A percentile compares a stretch with the other conserved stretches of the same genome.
Conservation (phyloP, 2,329 filamentous ascomycete genomes). For the Akanthomyces dipterigenus region DNA sequence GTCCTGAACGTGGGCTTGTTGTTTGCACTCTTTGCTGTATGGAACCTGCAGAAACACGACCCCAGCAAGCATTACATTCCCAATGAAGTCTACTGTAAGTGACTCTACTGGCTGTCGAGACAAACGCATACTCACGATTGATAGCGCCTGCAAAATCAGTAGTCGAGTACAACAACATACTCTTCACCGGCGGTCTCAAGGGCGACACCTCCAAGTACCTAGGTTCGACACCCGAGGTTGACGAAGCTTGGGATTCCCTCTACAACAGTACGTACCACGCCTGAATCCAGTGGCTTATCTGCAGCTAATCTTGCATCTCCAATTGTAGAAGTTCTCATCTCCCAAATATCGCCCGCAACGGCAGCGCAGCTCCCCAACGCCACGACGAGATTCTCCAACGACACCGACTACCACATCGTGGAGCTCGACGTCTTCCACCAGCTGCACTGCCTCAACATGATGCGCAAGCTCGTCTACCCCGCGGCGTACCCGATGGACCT, state of each 20-base stretch:
- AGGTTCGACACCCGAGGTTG: constrained; percentile 47
- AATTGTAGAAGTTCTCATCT: constrained; percentile 41
- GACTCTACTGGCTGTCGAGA: background rate
- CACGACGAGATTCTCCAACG: constrained; percentile 44
- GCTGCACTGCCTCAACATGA: constrained; percentile 42
- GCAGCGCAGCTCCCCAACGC: constrained; percentile 46
- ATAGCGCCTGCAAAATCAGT: constrained; percentile 39
- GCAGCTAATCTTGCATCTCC: background rate
- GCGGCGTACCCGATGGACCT: constrained; percentile 35
- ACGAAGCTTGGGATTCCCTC: constrained; percentile 48
- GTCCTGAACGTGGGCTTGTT: constrained; percentile 4
- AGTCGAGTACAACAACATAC: constrained; percentile 42
- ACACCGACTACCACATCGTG: constrained; percentile 47
- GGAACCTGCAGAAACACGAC: background rate
- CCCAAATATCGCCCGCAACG: constrained; percentile 48
- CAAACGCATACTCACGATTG: background rate
- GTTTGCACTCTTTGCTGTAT: background rate
- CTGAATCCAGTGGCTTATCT: no score
- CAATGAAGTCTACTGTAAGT: constrained; percentile 28
- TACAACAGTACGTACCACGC: constrained; percentile 21
- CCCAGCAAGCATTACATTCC: constrained; percentile 12
- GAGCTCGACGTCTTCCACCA: constrained; percentile 52
- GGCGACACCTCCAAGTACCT: constrained; percentile 43
- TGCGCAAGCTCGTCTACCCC: constrained; percentile 41
- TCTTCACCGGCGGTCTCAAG: constrained; percentile 39